Evolutionary conservation across 2,329 filamentous ascomycete species (phyloP), one percentile per base, ranked within the genome.

Genomic region (Stachybotrys chartarum): DNA sequence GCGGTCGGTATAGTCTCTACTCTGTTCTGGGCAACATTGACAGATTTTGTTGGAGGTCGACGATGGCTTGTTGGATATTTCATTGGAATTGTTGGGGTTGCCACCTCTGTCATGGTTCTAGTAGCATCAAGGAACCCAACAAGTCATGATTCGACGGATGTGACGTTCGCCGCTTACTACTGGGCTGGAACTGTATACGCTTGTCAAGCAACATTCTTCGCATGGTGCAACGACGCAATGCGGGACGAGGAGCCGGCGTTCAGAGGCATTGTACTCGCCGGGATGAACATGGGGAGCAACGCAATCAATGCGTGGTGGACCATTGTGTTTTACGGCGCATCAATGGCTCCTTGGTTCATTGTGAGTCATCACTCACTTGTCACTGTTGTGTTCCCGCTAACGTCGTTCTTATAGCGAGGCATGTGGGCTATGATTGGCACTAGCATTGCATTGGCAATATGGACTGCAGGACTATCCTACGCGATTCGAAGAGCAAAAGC

Each of bases 301-400:
- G 82, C 83, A 0, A 75, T 90, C 6, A 88, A 90, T 62, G 83
- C 85, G 0, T 90, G 85, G 85, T 90, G 87, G 87, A 83, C 78
- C 57, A 82, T 90, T 46, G 60, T 90, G 1, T 90, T 90, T 59
- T 90, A 89, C 62, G 80, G 82, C 0, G 86, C 85, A 1, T 78
- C 80, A 3, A 79, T 82, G 67, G 87, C 86, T 3, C 87, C 86
- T 0, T 80, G 79, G 72, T 88, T 88, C 58, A 83, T 68, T 45
- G 81, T 83, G 66, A 75, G 80, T 72, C 2, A 5, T 5, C 14
- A 12, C 17, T 50, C 53, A 1, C 56, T 24, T 14, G n/a, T 7
- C 17, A 4, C 31, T 57, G 55, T 52, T 54, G 54, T 52, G 11
- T 56, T 49, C 48, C 18, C 18, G 50, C 32, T 52, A 16, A 52